Evolutionary conservation across 2,329 filamentous ascomycete genomes (phyloP).

Genomic region (Alternaria hordeiaustralica): DNA sequence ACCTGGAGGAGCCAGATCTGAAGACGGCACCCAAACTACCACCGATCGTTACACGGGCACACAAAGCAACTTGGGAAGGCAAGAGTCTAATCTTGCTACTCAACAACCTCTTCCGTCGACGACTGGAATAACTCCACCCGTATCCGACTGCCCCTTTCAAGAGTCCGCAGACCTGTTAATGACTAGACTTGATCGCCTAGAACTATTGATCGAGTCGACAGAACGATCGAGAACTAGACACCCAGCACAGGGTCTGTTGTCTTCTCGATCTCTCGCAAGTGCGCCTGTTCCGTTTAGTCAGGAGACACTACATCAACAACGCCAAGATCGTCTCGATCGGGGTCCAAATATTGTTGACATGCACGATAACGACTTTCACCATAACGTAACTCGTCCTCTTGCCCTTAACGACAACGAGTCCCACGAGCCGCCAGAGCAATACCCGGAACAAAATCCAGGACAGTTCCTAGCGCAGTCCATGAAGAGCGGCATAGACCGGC

Average conservation of each 20-base stretch:
- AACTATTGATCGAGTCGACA: background rate
- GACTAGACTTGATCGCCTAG: background rate
- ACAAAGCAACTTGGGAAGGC: background rate
- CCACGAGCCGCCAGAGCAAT: background rate
- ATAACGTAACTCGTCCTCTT: background rate
- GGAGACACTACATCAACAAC: background rate
- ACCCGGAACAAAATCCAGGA: background rate
- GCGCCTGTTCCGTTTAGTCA: background rate
- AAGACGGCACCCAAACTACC: background rate
- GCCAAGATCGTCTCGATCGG: background rate
- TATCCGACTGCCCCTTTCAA: background rate
- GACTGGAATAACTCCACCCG: background rate
- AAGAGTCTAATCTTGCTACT: background rate
- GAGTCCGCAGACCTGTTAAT: background rate
- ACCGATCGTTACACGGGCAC: background rate
- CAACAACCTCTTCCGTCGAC: background rate
- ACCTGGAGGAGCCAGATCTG: background rate
- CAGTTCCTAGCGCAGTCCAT: background rate
- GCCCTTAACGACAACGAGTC: background rate
- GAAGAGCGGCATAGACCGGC: background rate
- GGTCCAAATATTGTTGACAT: background rate
- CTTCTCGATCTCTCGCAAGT: background rate
- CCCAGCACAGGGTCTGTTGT: background rate
- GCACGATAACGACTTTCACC: background rate
- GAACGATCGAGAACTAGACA: background rate